Percentiles rank a stretch among this genome's conserved stretches.
These are phyloP conservation scores for Fusarium chaquense DNA, from an alignment of 2,329 filamentous ascomycete species.

Conservation along the genomic window DNA sequence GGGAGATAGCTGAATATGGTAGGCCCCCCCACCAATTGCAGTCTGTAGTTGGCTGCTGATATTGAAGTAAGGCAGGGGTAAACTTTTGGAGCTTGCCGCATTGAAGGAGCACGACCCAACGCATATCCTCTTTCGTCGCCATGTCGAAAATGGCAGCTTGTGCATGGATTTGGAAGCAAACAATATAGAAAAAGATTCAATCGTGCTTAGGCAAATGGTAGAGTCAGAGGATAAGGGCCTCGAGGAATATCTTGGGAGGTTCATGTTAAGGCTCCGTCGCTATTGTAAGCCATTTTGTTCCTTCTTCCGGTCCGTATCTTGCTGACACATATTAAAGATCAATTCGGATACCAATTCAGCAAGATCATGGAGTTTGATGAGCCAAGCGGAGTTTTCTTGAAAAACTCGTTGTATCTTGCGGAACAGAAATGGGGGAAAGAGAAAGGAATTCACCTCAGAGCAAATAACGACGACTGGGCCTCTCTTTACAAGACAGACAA, in stretches of 20 bases:
- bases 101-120: conserved; percentile 10
- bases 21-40: neutral
- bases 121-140: conserved; percentile 22
- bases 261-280: conserved; percentile 11
- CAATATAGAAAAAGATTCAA: conserved; percentile 8
- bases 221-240: conserved; percentile 4
- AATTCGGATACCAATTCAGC: conserved; percentile 9
- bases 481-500: conserved; percentile 4
- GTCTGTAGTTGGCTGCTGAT: conserved; percentile 9
- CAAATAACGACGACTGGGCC: conserved; percentile 17
- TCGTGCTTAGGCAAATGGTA: conserved; percentile 12
- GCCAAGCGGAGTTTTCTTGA: conserved; percentile 4
- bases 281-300: conserved; percentile 7
- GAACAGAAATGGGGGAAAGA: conserved; percentile 5
- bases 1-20: neutral
- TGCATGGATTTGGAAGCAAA: conserved; percentile 21
- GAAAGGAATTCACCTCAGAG: conserved; percentile 8
- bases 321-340: conserved; percentile 13
- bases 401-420: neutral
- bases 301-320: neutral
- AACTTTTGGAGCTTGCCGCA: conserved; percentile 10
- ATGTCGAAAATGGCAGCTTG: neutral
- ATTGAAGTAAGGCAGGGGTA: conserved; percentile 7
- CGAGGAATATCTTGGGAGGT: conserved; percentile 10
- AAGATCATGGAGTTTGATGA: conserved; percentile 9